Percentiles rank a stretch among this genome's conserved stretches.
Conservation (phyloP, 768 basidiomycete genomes). For the Gymnopilus junonius region DNA sequence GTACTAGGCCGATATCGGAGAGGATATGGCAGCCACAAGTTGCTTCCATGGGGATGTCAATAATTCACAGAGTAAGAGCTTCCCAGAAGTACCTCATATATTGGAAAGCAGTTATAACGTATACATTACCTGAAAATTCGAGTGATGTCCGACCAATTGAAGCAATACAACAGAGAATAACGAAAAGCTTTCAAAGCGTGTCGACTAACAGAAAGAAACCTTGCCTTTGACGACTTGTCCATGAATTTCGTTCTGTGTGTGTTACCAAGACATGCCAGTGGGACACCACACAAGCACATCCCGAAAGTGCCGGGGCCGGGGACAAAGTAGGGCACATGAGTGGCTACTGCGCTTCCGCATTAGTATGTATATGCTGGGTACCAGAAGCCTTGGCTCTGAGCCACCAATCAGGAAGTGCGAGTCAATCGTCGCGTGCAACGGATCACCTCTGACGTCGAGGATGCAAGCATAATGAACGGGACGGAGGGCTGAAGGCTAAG, state of each 20-base stretch:
- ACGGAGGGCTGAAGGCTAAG: not conserved
- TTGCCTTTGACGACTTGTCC: no score
- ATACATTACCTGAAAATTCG: not conserved
- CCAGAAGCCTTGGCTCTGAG: conserved; percentile 1
- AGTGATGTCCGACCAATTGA: not conserved
- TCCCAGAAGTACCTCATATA: not conserved
- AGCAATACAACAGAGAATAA: no score
- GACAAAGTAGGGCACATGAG: not conserved
- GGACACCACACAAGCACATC: not conserved
- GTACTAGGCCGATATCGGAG: no score
- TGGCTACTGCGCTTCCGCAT: not conserved
- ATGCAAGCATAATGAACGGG: not conserved
- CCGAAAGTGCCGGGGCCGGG: conserved; percentile 11
- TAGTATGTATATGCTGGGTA: not conserved
- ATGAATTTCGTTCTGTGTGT: not conserved
- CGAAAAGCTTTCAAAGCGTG: not conserved
- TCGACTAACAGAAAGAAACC: no score
- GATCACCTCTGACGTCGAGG: not conserved
- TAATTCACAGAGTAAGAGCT: not conserved
- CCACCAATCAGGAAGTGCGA: not conserved
- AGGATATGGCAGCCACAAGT: not conserved
- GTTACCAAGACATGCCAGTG: not conserved
- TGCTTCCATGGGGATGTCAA: not conserved
- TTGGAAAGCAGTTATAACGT: not conserved
- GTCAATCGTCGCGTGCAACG: not conserved